Percentiles rank a stretch among this genome's conserved stretches.
Conservation (phyloP, 768 basidiomycete genomes). For the Podaxis mareebaensis region DNA sequence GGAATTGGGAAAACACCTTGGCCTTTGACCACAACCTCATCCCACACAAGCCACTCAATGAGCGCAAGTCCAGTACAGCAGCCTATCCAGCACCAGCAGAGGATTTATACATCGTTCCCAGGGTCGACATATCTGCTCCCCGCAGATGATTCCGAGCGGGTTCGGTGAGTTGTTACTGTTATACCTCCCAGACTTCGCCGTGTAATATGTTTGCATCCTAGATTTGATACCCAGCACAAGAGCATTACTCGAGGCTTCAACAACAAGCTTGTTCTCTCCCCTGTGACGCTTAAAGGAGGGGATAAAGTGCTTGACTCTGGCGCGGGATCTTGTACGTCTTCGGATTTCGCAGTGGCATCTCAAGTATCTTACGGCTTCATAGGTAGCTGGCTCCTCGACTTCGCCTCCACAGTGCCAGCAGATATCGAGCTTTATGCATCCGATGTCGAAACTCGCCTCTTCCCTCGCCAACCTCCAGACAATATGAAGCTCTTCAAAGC, state of each 20-base stretch:
- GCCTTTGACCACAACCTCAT: background rate
- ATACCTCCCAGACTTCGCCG: background rate
- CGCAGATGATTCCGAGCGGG: constrained; percentile 1
- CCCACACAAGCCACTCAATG: background rate
- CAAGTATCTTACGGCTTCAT: background rate
- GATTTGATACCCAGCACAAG: constrained; percentile 17
- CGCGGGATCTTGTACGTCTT: constrained; percentile 14
- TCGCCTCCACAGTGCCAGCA: constrained; percentile 11
- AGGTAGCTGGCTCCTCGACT: constrained; percentile 26
- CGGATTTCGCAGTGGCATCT: background rate
- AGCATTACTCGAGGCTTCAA: constrained; percentile 15
- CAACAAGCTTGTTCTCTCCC: constrained; percentile 13
- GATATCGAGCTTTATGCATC: constrained; percentile 21
- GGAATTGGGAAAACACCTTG: background rate
- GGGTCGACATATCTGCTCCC: constrained; percentile 8
- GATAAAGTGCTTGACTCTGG: constrained; percentile 17
- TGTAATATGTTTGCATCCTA: background rate
- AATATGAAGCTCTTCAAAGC: constrained; percentile 16
- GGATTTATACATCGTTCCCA: constrained; percentile 2
- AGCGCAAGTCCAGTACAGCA: background rate
- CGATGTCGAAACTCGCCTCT: constrained; percentile 24
- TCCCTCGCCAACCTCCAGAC: constrained; percentile 17
- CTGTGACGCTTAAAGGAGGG: constrained; percentile 7
- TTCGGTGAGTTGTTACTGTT: background rate
- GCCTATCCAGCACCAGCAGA: background rate